Percentiles rank a stretch among this genome's conserved stretches.
phyloP scores from a whole-genome alignment of 371 early-diverging fungal species.

The Smittium mucronatum region DNA sequence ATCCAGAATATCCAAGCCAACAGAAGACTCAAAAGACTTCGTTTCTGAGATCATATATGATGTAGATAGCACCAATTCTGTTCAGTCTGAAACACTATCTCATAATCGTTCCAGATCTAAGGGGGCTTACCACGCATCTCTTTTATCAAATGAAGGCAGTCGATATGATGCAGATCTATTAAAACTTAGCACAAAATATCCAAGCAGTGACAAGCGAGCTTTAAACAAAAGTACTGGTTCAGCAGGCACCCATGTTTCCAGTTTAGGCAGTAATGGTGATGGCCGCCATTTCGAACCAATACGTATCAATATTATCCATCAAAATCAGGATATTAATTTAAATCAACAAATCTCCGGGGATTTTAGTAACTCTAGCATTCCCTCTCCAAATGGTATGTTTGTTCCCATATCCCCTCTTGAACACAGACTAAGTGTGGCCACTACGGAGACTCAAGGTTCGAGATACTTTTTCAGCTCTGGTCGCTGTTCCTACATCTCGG shows the following conservation, averaged over 20 bases:
- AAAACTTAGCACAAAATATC: too few relatives aligned
- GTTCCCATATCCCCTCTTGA: conserved; percentile 32
- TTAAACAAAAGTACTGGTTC: too few relatives aligned
- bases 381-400: conserved; percentile 21
- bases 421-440: conserved; percentile 23
- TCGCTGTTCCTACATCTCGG: background rate
- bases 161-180: too few relatives aligned
- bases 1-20: background rate
- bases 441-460: background rate
- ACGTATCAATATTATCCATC: too few relatives aligned
- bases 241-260: too few relatives aligned
- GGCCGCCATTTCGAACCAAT: too few relatives aligned
- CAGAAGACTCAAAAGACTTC: background rate
- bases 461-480: background rate
- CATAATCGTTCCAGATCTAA: too few relatives aligned
- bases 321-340: too few relatives aligned
- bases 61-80: background rate
- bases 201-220: too few relatives aligned
- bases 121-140: too few relatives aligned
- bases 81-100: background rate
- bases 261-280: too few relatives aligned
- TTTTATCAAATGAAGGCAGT: too few relatives aligned
- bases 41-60: background rate
- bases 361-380: background rate
- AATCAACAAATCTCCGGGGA: conserved; percentile 8